A percentile compares a stretch with the other conserved stretches of the same genome.
phyloP scores from a whole-genome alignment of 2,329 filamentous ascomycete genomes.

The Penicillium psychrosexuale region DNA sequence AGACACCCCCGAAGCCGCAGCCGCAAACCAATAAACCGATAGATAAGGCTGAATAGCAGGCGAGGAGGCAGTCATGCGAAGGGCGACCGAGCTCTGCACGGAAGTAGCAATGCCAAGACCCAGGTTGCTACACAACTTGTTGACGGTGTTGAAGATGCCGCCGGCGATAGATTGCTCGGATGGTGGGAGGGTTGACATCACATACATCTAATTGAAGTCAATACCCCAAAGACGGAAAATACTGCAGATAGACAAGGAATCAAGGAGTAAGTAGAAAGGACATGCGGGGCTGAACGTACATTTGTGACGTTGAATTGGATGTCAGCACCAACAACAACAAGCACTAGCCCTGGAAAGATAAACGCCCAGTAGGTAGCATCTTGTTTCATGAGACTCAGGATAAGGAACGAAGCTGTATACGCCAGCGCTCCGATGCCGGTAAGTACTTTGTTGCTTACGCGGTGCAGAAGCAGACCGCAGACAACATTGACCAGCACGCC shows the following conservation, averaged over 20 bases:
- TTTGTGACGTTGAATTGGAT: slow-evolving; percentile 70
- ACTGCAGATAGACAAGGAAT: background rate
- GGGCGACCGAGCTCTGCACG: slow-evolving; percentile 22
- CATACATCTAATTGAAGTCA: slow-evolving; percentile 56
- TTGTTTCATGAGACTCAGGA: slow-evolving; percentile 57
- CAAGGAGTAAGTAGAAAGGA: background rate
- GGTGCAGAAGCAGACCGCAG: slow-evolving; percentile 60
- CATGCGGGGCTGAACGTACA: slow-evolving; percentile 40
- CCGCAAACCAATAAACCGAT: slow-evolving; percentile 30
- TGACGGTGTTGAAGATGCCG: slow-evolving; percentile 66
- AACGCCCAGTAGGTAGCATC: slow-evolving; percentile 63
- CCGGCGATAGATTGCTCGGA: slow-evolving; percentile 65
- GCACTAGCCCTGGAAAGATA: slow-evolving; percentile 58
- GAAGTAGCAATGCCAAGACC: slow-evolving; percentile 60
- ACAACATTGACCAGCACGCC: slow-evolving; percentile 63
- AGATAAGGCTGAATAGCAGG: slow-evolving; percentile 28
- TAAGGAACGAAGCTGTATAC: slow-evolving; percentile 46
- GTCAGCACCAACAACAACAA: slow-evolving; percentile 65
- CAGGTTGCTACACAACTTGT: slow-evolving; percentile 58
- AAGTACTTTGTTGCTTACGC: slow-evolving; percentile 62
- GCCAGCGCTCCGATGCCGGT: slow-evolving; percentile 52
- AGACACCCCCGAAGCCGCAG: slow-evolving; percentile 26
- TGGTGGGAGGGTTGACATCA: slow-evolving; percentile 61
- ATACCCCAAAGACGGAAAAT: background rate
- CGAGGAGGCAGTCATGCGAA: slow-evolving; percentile 15